Evolutionary conservation across 208 protist genomes (phyloP).

Genomic region (Novymonas esmeraldas): DNA sequence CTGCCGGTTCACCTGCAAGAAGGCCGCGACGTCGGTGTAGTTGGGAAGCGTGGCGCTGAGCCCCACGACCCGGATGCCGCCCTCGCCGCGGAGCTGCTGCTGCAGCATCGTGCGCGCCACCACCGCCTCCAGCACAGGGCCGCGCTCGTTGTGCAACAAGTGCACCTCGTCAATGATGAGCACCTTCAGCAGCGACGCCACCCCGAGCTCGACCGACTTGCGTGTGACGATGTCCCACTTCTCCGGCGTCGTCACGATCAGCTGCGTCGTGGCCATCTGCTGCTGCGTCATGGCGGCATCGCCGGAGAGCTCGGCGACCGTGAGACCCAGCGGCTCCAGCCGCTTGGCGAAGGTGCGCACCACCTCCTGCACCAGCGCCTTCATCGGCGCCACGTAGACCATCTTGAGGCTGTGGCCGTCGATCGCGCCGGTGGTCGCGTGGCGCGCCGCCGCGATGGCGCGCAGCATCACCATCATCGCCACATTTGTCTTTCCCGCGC

Average conservation of each 20-base stretch:
- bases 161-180: constrained; percentile 99
- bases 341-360: constrained; percentile 96
- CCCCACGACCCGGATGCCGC: constrained; percentile 97
- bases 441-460: constrained; percentile 56
- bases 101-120: constrained; percentile 96
- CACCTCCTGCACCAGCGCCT: constrained; percentile 99
- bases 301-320: constrained; percentile 98
- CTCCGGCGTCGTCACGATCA: constrained; percentile 99
- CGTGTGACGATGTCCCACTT: constrained; percentile 99
- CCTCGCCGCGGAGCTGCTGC: constrained; percentile 74
- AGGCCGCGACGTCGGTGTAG: constrained; percentile 98
- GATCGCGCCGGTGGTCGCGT: constrained; percentile 13
- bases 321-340: constrained; percentile 94
- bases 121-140: constrained; percentile 99
- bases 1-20: constrained; percentile 97
- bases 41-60: constrained; percentile 99
- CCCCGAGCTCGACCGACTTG: constrained; percentile 96
- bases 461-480: constrained; percentile 99
- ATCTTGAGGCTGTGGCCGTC: constrained; percentile 94
- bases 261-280: constrained; percentile 97
- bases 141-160: constrained; percentile 99
- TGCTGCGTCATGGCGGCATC: constrained; percentile 96
- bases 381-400: constrained; percentile 99
- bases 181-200: constrained; percentile 84
- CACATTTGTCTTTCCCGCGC: constrained; percentile 99